Percentiles rank a stretch among this genome's conserved stretches.
Conservation (phyloP, 768 basidiomycete genomes). For the Termitomyces heimii region DNA sequence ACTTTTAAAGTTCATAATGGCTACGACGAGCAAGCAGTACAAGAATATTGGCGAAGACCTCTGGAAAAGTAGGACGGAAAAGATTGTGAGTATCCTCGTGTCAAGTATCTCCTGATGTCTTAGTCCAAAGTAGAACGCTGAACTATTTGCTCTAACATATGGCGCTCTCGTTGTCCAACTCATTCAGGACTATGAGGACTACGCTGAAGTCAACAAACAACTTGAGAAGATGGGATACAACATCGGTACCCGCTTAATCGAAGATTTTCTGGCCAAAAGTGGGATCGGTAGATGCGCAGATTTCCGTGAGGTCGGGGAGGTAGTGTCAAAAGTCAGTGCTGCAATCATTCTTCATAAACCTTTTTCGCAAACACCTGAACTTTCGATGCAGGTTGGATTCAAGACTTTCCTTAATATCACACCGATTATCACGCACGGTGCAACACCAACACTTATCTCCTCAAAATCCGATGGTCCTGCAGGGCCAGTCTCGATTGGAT, state of each 20-base stretch:
- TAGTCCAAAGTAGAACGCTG: constrained; percentile 71
- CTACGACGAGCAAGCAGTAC: constrained; percentile 75
- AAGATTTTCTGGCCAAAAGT: constrained; percentile 94
- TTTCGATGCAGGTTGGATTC: constrained; percentile 76
- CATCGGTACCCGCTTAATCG: constrained; percentile 92
- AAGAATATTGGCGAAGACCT: constrained; percentile 91
- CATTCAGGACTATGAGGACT: constrained; percentile 99
- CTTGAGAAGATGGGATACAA: constrained; percentile 99
- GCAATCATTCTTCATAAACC: background rate
- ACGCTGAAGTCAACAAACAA: constrained; percentile 90
- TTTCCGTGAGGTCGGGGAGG: constrained; percentile 93
- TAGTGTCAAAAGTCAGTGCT: constrained; percentile 77
- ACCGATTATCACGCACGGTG: constrained; percentile 71
- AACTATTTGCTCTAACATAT: constrained; percentile 94
- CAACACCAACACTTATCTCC: constrained; percentile 42
- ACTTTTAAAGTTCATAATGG: constrained; percentile 35
- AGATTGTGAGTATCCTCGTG: constrained; percentile 60
- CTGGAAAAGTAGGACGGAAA: constrained; percentile 93
- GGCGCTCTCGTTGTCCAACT: constrained; percentile 97
- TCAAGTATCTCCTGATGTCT: constrained; percentile 1
- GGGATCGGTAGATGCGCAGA: constrained; percentile 88
- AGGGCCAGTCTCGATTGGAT: constrained; percentile 38
- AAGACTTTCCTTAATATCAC: constrained; percentile 95
- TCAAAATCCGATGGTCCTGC: constrained; percentile 40
- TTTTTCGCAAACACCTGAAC: background rate